phyloP scores from a whole-genome alignment of 177 flowering plant species.

The Vitis hybrid region DNA sequence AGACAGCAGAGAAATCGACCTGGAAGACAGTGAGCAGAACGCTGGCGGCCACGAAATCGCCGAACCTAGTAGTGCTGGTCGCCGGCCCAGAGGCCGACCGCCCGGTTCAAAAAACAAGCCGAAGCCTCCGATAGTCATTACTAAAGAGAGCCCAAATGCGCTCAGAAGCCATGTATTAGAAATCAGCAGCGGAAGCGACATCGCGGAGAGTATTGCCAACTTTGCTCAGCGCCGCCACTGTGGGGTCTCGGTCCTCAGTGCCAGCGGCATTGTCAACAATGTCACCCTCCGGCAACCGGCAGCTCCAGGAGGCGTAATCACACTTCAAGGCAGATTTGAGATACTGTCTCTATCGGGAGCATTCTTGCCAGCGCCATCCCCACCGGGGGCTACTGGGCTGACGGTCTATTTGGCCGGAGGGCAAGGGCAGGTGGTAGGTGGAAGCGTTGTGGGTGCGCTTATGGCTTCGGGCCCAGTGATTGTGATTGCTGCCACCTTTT shows the following conservation, averaged over 20 bases:
- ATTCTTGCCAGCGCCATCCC: slow-evolving; percentile 78
- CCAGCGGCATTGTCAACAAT: slow-evolving; percentile 73
- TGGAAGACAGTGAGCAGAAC: slow-evolving; percentile 3
- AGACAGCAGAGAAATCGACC: slow-evolving; percentile 28
- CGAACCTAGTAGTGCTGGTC: slow-evolving; percentile 38
- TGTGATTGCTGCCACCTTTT: slow-evolving; percentile 77
- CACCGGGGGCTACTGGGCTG: slow-evolving; percentile 69
- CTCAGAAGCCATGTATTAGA: slow-evolving; percentile 79
- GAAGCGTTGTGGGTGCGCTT: slow-evolving; percentile 70
- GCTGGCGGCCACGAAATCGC: slow-evolving; percentile 6
- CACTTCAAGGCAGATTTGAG: slow-evolving; percentile 77
- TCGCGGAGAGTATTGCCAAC: slow-evolving; percentile 55
- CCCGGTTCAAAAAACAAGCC: slow-evolving; percentile 89
- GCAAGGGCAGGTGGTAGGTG: slow-evolving; percentile 92
- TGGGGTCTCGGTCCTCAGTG: slow-evolving; percentile 83
- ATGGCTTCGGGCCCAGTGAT: slow-evolving; percentile 88
- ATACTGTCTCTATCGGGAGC: slow-evolving; percentile 86
- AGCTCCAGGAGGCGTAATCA: slow-evolving; percentile 57
- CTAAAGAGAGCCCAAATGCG: slow-evolving; percentile 78
- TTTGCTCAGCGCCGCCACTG: slow-evolving; percentile 74
- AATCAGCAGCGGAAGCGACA: slow-evolving; percentile 62
- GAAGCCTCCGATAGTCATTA: slow-evolving; percentile 73
- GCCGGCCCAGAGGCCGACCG: slow-evolving; percentile 81
- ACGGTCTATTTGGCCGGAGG: slow-evolving; percentile 81
- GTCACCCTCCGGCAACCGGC: slow-evolving; percentile 77